These are phyloP conservation scores for Didymella keratinophila DNA, from an alignment of 2,329 filamentous ascomycete genomes.

Conservation along the genomic window DNA sequence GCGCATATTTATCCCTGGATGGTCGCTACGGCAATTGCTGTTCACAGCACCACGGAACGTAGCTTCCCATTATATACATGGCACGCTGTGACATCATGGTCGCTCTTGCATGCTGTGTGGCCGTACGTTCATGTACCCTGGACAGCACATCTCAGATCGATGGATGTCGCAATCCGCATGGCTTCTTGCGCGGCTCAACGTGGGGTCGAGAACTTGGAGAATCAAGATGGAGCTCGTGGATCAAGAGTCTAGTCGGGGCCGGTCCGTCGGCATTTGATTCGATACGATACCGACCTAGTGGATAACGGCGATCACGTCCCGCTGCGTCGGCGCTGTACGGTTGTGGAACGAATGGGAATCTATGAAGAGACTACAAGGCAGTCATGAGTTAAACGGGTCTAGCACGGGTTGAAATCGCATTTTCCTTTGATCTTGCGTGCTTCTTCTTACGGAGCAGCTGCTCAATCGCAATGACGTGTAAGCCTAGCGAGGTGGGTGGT, in stretches of 20 bases:
- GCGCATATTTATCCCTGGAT: background rate
- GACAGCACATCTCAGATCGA: background rate
- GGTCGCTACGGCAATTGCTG: background rate
- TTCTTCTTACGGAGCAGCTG: background rate
- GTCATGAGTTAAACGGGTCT: background rate
- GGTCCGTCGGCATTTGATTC: background rate
- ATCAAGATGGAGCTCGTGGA: background rate
- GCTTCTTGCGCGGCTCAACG: background rate
- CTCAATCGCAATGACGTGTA: slow-evolving; percentile 31
- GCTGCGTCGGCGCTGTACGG: background rate
- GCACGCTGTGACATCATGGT: background rate
- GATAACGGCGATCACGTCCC: background rate
- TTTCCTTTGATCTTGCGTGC: background rate
- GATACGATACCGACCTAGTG: background rate
- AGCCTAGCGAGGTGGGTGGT: background rate
- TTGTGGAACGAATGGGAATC: background rate
- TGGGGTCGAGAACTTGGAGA: background rate
- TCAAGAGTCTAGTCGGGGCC: background rate
- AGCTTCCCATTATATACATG: background rate
- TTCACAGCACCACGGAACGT: background rate
- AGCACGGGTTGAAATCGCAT: background rate
- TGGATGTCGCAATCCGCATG: background rate
- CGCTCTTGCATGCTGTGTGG: background rate
- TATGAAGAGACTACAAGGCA: background rate
- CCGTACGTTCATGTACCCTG: background rate